Conservation (phyloP, 176 grass and related monocot genomes). For the Bolboschoenus planiculmis region DNA sequence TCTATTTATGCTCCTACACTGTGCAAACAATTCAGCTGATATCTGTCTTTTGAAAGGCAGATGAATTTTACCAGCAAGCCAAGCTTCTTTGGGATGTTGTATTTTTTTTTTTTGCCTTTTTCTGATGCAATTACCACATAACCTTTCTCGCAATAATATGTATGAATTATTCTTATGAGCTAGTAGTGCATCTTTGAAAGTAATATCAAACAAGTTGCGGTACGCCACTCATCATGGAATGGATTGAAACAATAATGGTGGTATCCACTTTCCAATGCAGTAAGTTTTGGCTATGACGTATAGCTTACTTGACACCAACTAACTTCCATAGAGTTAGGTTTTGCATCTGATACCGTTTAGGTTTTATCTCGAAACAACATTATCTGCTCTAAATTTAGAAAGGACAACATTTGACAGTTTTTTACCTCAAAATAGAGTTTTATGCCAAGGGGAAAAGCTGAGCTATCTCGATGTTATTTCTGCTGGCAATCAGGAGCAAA, state of each 20-base stretch:
- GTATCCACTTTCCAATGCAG: not conserved
- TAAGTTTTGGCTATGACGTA: not conserved
- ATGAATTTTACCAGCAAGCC: not conserved
- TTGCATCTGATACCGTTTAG: not conserved
- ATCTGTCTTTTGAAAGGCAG: not conserved
- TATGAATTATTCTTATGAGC: not conserved
- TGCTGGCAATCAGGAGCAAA: not conserved
- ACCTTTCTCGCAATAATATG: not conserved
- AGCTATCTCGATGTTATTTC: not conserved
- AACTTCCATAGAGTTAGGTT: not conserved
- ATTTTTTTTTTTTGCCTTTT: not conserved
- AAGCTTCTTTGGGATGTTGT: not conserved
- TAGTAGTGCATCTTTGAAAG: not conserved
- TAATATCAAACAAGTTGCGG: not conserved
- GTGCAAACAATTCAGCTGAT: not conserved
- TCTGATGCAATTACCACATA: not conserved
- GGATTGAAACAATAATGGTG: not conserved
- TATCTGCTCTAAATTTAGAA: conserved; percentile 17
- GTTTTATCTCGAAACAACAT: not conserved
- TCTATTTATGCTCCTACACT: no score
- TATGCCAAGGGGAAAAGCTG: not conserved
- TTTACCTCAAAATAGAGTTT: conserved; percentile 11
- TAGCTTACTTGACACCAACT: not conserved
- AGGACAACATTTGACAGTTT: conserved; percentile 5
- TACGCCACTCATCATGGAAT: not conserved